These are phyloP conservation scores for Rhizophagus clarus DNA, from an alignment of 192 early-diverging fungal species.

Conservation along the genomic window DNA sequence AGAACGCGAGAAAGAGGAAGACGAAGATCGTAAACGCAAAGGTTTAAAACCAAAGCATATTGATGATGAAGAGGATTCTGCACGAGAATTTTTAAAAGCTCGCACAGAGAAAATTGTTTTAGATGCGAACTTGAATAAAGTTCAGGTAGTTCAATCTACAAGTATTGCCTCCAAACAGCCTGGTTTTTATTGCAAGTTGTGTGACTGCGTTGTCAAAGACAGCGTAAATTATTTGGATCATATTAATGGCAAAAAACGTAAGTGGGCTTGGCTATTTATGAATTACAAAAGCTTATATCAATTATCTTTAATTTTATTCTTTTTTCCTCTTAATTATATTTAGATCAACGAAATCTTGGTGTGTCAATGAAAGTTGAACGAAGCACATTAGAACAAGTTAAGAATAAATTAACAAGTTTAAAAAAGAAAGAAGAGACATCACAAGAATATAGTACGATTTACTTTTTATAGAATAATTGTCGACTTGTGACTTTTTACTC, in stretches of 20 bases:
- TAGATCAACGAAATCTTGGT: constrained; percentile 82
- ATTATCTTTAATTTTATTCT: neutral
- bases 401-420: constrained; percentile 65
- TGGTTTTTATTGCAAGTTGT: constrained; percentile 90
- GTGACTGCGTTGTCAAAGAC: constrained; percentile 89
- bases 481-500: neutral
- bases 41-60: constrained; percentile 19
- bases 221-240: constrained; percentile 90
- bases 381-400: constrained; percentile 75
- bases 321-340: neutral
- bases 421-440: constrained; percentile 68
- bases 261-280: constrained; percentile 25
- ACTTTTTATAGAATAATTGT: constrained; percentile 10
- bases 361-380: constrained; percentile 83
- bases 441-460: constrained; percentile 54
- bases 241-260: constrained; percentile 87
- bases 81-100: constrained; percentile 36
- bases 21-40: constrained; percentile 44
- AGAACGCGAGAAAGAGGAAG: constrained; percentile 36
- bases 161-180: constrained; percentile 65
- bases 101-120: constrained; percentile 65
- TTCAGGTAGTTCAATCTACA: constrained; percentile 70
- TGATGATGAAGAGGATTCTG: neutral
- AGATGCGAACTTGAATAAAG: constrained; percentile 77
- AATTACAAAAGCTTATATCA: neutral